Conservation (phyloP, 2,329 filamentous ascomycete species). For the Stylonectria norvegica region DNA sequence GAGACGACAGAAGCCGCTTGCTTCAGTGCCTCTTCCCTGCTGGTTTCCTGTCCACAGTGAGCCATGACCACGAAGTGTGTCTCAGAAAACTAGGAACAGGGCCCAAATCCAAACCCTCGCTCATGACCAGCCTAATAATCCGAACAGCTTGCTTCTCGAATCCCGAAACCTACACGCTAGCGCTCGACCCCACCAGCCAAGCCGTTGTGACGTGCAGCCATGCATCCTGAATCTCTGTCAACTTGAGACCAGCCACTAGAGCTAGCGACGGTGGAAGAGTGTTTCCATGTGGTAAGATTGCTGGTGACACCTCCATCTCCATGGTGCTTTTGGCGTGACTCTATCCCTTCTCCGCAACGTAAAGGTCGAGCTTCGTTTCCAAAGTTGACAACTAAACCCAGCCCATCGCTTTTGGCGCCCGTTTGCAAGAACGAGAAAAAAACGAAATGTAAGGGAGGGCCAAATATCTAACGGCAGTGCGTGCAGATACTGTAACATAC, state of each 20-base stretch:
- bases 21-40: constrained; percentile 12
- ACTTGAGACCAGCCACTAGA: constrained; percentile 22
- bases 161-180: constrained; percentile 14
- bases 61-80: neutral
- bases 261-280: constrained; percentile 11
- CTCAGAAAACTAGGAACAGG: constrained; percentile 13
- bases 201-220: constrained; percentile 16
- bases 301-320: constrained; percentile 9
- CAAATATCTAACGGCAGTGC: constrained; percentile 8
- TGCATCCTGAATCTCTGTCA: constrained; percentile 16
- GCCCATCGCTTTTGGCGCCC: too few relatives aligned
- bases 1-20: constrained; percentile 10
- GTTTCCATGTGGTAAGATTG: constrained; percentile 9
- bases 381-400: constrained; percentile 3
- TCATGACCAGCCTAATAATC: constrained; percentile 14
- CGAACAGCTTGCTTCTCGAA: constrained; percentile 8
- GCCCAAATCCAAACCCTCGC: constrained; percentile 15
- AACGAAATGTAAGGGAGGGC: neutral
- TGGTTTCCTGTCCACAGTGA: constrained; percentile 8
- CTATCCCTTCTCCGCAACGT: constrained; percentile 13
- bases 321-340: constrained; percentile 14
- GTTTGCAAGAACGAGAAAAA: neutral
- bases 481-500: too few relatives aligned
- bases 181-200: constrained; percentile 11
- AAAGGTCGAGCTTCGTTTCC: constrained; percentile 5